Evolutionary conservation across 2,329 filamentous ascomycete species (phyloP), one percentile per base, ranked within the genome.

Genomic region (Calycina marina): DNA sequence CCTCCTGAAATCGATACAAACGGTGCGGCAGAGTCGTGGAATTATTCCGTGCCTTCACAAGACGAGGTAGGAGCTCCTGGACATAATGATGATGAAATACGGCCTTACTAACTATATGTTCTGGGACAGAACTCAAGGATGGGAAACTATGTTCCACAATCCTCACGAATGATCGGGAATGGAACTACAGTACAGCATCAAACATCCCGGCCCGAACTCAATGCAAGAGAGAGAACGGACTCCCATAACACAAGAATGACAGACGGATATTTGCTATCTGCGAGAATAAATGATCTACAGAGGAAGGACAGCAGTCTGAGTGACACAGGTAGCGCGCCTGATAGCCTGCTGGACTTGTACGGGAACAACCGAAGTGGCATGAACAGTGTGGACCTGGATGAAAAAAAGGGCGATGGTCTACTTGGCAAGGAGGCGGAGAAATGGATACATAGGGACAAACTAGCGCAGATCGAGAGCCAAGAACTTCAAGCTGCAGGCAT

Each of bases 361-460:
- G 48, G 48, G 4, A 31, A 39, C 20, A 49, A 45, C 12, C 38
- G 40, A 29, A 42, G 40, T 31, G 39, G 39, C 5, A 37, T 47
- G 12, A 46, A 41, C 32, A 45, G 44, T 27, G 39, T 48, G 25
- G 49, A 52, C 33, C 44, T 39, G 36, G 44, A 39, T 12, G 45
- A 47, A 13, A 35, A 35, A 29, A 49, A 45, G 32, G 32, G 34
- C 18, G 40, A 34, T 10, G 43, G 40, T 5, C 12, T 33, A 25
- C 51, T 47, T 18, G 48, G 49, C 28, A 51, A 57, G 14, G 74
- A 78, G 39, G 65, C 72, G 39, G 79, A 74, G 18, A 77, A 82
- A 54, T 90, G 82, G 82, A 88, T 90, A 46, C 82, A 90, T 50
- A 65, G 82, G 35, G 82, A 90, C 56, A 88, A 88, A 57, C 59